These are phyloP conservation scores for Cornus suecica DNA, from an alignment of 148 eudicot genomes.

Conservation along the genomic window DNA sequence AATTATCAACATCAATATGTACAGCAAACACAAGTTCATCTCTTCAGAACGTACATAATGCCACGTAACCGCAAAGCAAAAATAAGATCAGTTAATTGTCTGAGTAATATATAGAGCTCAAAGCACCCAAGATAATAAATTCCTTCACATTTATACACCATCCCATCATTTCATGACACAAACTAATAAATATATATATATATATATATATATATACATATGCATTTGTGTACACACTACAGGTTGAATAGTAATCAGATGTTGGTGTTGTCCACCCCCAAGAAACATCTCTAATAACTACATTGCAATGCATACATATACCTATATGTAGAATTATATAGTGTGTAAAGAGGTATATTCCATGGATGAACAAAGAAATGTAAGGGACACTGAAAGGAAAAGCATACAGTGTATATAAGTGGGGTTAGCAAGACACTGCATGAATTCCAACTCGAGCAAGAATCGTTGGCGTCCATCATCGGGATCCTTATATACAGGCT, in stretches of 20 bases:
- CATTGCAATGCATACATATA: no score
- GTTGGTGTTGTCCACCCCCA: not conserved
- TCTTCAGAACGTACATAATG: not conserved
- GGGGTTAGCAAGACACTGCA: slow-evolving; percentile 90
- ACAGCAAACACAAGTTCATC: not conserved
- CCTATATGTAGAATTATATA: not conserved
- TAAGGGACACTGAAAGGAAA: slow-evolving; percentile 2
- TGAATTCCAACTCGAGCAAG: slow-evolving; percentile 84
- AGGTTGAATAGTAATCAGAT: no score
- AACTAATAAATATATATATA: no score
- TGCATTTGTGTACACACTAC: no score
- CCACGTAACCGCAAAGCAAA: not conserved
- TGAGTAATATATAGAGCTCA: not conserved
- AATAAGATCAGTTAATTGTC: not conserved
- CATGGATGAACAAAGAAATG: not conserved
- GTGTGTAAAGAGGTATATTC: not conserved
- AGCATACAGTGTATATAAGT: slow-evolving; percentile 82
- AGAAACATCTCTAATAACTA: not conserved
- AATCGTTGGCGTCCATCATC: slow-evolving; percentile 91
- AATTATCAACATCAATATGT: not conserved
- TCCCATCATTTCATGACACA: no score
- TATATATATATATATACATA: no score
- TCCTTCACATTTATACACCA: not conserved
- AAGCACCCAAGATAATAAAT: not conserved
- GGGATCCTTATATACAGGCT: slow-evolving; percentile 65